A percentile compares a stretch with the other conserved stretches of the same genome.
These are phyloP conservation scores for Phytophthora pseudosyringae DNA, from an alignment of 352 stramenopile species.

Conservation along the genomic window DNA sequence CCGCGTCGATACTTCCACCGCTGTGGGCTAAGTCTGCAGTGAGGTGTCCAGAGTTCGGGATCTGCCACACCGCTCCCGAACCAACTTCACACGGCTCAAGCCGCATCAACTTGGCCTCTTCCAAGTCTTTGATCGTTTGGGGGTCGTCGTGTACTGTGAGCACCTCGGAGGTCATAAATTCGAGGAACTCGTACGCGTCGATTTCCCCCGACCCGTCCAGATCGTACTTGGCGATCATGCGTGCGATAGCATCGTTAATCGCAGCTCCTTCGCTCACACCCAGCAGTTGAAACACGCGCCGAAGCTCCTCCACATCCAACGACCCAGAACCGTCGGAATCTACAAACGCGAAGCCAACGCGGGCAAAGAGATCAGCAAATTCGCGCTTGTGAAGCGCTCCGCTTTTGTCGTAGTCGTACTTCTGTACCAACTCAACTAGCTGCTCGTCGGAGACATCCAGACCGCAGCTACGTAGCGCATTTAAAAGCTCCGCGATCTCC, in stretches of 20 bases:
- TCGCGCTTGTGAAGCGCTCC: constrained; percentile 51
- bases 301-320: constrained; percentile 56
- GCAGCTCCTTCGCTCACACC: constrained; percentile 50
- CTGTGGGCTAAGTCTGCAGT: constrained; percentile 43
- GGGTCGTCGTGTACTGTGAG: constrained; percentile 26
- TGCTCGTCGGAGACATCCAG: constrained; percentile 46
- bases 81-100: constrained; percentile 23
- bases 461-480: constrained; percentile 42
- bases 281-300: constrained; percentile 57
- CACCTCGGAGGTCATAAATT: constrained; percentile 74
- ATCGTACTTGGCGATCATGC: constrained; percentile 70
- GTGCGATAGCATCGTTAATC: constrained; percentile 39
- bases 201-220: constrained; percentile 77
- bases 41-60: constrained; percentile 44
- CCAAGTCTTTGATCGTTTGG: background rate
- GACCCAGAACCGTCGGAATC: constrained; percentile 64
- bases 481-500: constrained; percentile 45
- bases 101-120: constrained; percentile 5
- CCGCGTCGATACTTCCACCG: constrained; percentile 1
- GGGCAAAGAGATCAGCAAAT: constrained; percentile 65
- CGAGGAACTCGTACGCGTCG: constrained; percentile 73
- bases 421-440: constrained; percentile 40
- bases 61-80: constrained; percentile 48
- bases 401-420: constrained; percentile 65
- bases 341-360: constrained; percentile 64